Base-by-base conservation (phyloP, 106 monocot species). In the Dendrobium officinale region DNA sequence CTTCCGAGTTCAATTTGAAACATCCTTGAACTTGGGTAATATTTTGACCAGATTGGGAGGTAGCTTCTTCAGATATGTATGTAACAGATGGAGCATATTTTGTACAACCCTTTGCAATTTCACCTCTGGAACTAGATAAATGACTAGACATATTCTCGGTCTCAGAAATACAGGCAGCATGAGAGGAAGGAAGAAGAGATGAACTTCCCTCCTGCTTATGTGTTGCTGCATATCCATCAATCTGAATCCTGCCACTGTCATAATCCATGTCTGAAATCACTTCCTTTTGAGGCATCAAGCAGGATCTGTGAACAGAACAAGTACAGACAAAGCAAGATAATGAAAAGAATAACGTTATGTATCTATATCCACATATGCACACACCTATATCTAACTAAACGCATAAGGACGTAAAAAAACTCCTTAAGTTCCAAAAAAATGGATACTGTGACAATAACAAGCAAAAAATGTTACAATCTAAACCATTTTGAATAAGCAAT, bases 221-320 rank as follows among this genome's bases (percentile, higher is more conserved):
- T 64, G 80, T 83, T 5, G 40, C 83, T 79, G 55, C 78, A 85
- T 79, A 81, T 76, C 81, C 85, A 45, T 58, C 16, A 72, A 73
- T 78, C 42, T 72, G 16, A 67, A 64, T 43, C n/a, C 29, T 75
- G n/a, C 5, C 43, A 49, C 4, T 31, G 75, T 68, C 55, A 78
- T 20, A 27, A 67, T 77, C 77, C 15, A 26, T 13, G 77, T 81
- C 72, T 67, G 67, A 29, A 81, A 77, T 31, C 58, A 78, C 27
- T 18, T 81, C 85, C 77, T 81, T 78, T 16, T 49, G 54, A 20
- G 72, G 42, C 6, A 67, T 6, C 49, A 19, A 31, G 41, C 59
- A 33, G 24, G 24, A 67, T 47, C 84, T 84, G 84, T 51, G 27
- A 49, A 76, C n/a, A 49, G 43, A 49, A 76, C 26, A 49, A 49